A percentile compares a stretch with the other conserved stretches of the same genome.
Conservation (phyloP, 805 yeast species). For the Ogataea pini region DNA sequence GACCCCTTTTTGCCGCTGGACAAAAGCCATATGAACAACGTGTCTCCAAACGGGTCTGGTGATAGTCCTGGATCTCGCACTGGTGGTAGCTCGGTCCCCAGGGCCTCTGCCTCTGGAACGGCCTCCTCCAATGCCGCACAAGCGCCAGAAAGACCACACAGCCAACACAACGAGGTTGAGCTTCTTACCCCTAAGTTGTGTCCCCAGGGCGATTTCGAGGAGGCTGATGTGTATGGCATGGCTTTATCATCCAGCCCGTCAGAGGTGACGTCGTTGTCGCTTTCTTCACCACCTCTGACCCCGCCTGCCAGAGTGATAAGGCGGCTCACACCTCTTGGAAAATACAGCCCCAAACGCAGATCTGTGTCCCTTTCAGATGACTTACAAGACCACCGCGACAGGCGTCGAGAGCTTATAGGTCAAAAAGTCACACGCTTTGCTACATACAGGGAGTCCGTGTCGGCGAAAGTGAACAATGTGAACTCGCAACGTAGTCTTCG, state of each 20-base stretch:
- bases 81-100: background rate
- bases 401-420: slow-evolving; percentile 21
- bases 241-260: slow-evolving; percentile 7
- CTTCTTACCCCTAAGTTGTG: slow-evolving; percentile 15
- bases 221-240: slow-evolving; percentile 4
- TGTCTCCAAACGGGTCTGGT: slow-evolving; percentile 7
- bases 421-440: slow-evolving; percentile 11
- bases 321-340: slow-evolving; percentile 28
- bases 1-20: slow-evolving; percentile 1
- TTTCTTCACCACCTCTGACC: slow-evolving; percentile 26
- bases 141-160: background rate
- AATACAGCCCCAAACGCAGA: slow-evolving; percentile 21
- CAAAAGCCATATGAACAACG: slow-evolving; percentile 1
- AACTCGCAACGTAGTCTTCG: slow-evolving; percentile 9
- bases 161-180: background rate
- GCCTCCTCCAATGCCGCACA: background rate
- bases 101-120: background rate
- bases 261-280: slow-evolving; percentile 14
- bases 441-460: slow-evolving; percentile 14
- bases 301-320: slow-evolving; percentile 27
- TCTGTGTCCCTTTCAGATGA: slow-evolving; percentile 21
- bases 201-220: slow-evolving; percentile 11
- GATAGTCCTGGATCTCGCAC: slow-evolving; percentile 2
- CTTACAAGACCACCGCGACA: slow-evolving; percentile 17
- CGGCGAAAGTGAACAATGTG: slow-evolving; percentile 7